A percentile compares a stretch with the other conserved stretches of the same genome.
These are phyloP conservation scores for Rhododendron henanense DNA, from an alignment of 148 eudicot species.

Conservation along the genomic window DNA sequence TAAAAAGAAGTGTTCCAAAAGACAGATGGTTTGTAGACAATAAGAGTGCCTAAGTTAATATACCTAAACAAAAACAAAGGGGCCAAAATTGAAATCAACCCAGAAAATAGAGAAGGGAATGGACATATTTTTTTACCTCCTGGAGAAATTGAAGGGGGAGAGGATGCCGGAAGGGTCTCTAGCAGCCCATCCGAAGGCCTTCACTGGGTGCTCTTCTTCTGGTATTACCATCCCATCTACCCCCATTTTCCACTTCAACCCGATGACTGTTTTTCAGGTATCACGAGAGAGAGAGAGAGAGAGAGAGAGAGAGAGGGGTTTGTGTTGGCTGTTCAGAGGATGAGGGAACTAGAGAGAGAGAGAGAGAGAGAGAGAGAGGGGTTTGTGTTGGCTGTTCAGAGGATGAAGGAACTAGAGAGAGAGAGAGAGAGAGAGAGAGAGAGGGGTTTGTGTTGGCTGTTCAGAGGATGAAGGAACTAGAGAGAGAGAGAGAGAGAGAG, in stretches of 20 bases:
- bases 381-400: background rate
- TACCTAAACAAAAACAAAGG: background rate
- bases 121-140: background rate
- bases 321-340: background rate
- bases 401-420: no score
- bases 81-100: background rate
- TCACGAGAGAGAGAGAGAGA: background rate
- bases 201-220: constrained; percentile 21
- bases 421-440: background rate
- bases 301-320: background rate
- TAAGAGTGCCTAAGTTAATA: no score
- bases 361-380: background rate
- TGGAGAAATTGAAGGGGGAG: constrained; percentile 13
- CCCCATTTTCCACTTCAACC: background rate
- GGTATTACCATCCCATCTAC: background rate
- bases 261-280: background rate
- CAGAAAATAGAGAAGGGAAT: background rate
- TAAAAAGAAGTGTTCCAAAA: no score
- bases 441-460: background rate
- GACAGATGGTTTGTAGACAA: no score
- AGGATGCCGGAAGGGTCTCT: constrained; percentile 22
- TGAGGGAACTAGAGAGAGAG: background rate
- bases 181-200: constrained; percentile 30
- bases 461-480: no score
- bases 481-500: background rate